These are phyloP conservation scores for Phytophthora pini DNA, from an alignment of 352 stramenopile species.

Conservation along the genomic window DNA sequence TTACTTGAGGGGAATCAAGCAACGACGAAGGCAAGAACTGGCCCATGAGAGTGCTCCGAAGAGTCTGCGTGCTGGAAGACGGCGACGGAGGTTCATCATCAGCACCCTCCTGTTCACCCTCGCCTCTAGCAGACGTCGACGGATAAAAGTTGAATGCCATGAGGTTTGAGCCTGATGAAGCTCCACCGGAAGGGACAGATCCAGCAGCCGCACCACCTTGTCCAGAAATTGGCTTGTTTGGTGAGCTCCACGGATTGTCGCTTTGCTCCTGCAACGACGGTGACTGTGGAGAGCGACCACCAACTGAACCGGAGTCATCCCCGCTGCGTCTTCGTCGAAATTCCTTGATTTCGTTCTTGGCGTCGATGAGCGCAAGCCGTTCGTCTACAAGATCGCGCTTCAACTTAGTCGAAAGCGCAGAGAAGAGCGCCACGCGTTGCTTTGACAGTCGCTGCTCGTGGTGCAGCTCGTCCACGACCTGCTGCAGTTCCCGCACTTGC, in stretches of 20 bases:
- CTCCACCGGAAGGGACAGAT: slow-evolving; percentile 16
- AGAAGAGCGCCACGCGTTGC: slow-evolving; percentile 63
- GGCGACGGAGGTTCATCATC: slow-evolving; percentile 62
- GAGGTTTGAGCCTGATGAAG: slow-evolving; percentile 37
- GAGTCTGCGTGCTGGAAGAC: slow-evolving; percentile 60
- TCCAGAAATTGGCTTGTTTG: slow-evolving; percentile 40
- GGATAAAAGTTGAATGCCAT: slow-evolving; percentile 77
- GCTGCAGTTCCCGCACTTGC: slow-evolving; percentile 45
- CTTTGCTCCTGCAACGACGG: slow-evolving; percentile 39
- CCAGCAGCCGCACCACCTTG: slow-evolving; percentile 18
- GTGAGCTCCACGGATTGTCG: slow-evolving; percentile 60
- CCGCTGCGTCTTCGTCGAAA: slow-evolving; percentile 41
- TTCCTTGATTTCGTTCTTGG: slow-evolving; percentile 71
- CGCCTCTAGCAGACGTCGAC: slow-evolving; percentile 22
- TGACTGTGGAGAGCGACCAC: slow-evolving; percentile 38
- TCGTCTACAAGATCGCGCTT: slow-evolving; percentile 83
- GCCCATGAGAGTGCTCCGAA: slow-evolving; percentile 77
- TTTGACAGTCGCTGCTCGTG: slow-evolving; percentile 60
- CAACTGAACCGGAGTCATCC: slow-evolving; percentile 26
- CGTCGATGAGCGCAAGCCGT: slow-evolving; percentile 73
- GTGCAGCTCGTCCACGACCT: slow-evolving; percentile 58
- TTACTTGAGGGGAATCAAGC: slow-evolving; percentile 84
- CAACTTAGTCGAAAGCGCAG: slow-evolving; percentile 63
- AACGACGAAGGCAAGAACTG: slow-evolving; percentile 83
- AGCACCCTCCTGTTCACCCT: slow-evolving; percentile 30